Evolutionary conservation across 805 yeast genomes (phyloP).

Genomic region (Starmera pachycereana): DNA sequence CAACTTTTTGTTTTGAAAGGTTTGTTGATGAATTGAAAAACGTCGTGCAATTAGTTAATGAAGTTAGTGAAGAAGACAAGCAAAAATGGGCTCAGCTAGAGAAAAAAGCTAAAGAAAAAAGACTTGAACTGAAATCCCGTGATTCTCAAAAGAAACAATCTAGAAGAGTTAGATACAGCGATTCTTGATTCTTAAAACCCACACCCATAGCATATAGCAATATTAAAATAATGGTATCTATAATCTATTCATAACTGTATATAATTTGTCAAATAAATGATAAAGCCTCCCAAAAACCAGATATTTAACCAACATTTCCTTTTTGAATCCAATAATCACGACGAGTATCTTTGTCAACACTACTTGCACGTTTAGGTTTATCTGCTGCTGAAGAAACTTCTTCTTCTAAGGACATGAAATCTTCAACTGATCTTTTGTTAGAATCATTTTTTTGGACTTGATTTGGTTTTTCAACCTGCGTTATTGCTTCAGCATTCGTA

Average conservation of each 20-base stretch:
- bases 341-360: constrained; percentile 7
- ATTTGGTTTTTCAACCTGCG: neutral
- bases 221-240: too few relatives aligned
- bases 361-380: constrained; percentile 9
- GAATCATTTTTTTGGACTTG: constrained; percentile 2
- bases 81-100: constrained; percentile 39
- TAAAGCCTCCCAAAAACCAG: too few relatives aligned
- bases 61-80: constrained; percentile 33
- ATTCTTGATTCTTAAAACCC: too few relatives aligned
- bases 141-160: constrained; percentile 28
- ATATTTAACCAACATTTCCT: constrained; percentile 10
- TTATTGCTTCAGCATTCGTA: constrained; percentile 9
- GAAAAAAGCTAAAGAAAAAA: constrained; percentile 21
- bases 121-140: constrained; percentile 27
- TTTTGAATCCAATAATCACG: constrained; percentile 31
- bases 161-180: constrained; percentile 12
- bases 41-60: constrained; percentile 36
- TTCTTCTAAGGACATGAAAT: constrained; percentile 4
- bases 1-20: constrained; percentile 49
- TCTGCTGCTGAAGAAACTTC: neutral
- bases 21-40: constrained; percentile 41
- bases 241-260: too few relatives aligned
- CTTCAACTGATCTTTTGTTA: constrained; percentile 5
- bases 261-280: too few relatives aligned
- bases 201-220: too few relatives aligned